Conservation (phyloP, 768 basidiomycete species). For the Scleroderma citrinum region DNA sequence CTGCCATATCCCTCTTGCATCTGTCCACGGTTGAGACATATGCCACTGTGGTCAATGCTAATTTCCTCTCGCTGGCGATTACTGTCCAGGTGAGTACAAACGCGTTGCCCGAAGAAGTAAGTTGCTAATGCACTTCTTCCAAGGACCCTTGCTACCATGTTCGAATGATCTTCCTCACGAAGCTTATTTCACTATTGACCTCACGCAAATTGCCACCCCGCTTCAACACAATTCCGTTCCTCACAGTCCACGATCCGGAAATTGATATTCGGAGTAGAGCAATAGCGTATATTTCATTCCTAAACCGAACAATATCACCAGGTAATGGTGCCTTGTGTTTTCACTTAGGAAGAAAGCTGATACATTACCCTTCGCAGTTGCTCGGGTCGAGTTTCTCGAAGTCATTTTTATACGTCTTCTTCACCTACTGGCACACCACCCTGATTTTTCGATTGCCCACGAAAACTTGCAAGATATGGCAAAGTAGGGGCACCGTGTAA, state of each 20-base stretch:
- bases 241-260: slow-evolving; percentile 91
- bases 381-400: slow-evolving; percentile 68
- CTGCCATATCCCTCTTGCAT: slow-evolving; percentile 75
- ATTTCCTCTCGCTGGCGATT: slow-evolving; percentile 67
- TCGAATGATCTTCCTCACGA: slow-evolving; percentile 69
- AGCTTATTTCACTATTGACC: slow-evolving; percentile 62
- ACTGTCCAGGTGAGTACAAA: slow-evolving; percentile 64
- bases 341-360: background rate
- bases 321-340: slow-evolving; percentile 26
- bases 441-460: slow-evolving; percentile 70
- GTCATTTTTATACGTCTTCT: slow-evolving; percentile 80
- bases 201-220: slow-evolving; percentile 57
- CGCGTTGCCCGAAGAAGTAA: background rate
- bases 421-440: slow-evolving; percentile 89
- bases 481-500: slow-evolving; percentile 46
- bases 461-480: slow-evolving; percentile 74
- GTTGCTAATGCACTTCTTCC: slow-evolving; percentile 1
- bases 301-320: slow-evolving; percentile 42
- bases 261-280: slow-evolving; percentile 64
- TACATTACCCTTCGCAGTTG: slow-evolving; percentile 29
- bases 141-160: slow-evolving; percentile 90
- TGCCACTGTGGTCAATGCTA: slow-evolving; percentile 47
- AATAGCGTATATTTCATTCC: slow-evolving; percentile 46
- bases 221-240: slow-evolving; percentile 81
- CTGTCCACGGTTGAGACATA: slow-evolving; percentile 57